These are phyloP conservation scores for Monosporascus sp. DNA, from an alignment of 2,329 filamentous ascomycete species.

Conservation along the genomic window DNA sequence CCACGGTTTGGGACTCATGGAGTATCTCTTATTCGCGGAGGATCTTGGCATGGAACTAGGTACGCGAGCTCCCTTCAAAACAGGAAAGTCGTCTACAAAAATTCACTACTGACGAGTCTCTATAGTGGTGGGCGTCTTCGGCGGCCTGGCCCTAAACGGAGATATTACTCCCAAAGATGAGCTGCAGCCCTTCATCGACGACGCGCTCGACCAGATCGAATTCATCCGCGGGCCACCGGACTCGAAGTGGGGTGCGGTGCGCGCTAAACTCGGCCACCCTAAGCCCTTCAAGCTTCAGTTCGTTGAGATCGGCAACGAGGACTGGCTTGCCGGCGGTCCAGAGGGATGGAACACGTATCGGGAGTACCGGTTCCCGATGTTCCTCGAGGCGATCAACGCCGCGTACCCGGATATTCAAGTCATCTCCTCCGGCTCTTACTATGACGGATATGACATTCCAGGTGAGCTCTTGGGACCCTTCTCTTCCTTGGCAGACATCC, in stretches of 20 bases:
- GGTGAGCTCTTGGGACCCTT: neutral
- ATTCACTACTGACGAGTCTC: no score
- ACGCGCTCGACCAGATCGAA: slow-evolving; percentile 59
- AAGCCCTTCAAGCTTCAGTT: slow-evolving; percentile 56
- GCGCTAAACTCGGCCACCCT: slow-evolving; percentile 55
- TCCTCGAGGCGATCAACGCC: slow-evolving; percentile 54
- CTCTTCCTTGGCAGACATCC: neutral
- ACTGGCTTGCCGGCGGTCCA: slow-evolving; percentile 51
- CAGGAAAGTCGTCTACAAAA: neutral
- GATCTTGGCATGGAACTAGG: slow-evolving; percentile 54
- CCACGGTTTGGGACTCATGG: slow-evolving; percentile 56
- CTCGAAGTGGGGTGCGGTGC: slow-evolving; percentile 52
- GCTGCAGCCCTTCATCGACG: slow-evolving; percentile 52
- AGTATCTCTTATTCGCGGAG: slow-evolving; percentile 58
- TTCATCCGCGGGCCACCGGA: slow-evolving; percentile 52
- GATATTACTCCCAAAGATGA: slow-evolving; percentile 45
- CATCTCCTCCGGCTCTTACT: slow-evolving; percentile 43
- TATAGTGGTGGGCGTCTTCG: slow-evolving; percentile 51
- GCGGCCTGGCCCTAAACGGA: slow-evolving; percentile 51
- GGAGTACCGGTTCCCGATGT: slow-evolving; percentile 53
- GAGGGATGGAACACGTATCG: slow-evolving; percentile 43
- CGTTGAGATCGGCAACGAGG: slow-evolving; percentile 66
- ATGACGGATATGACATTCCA: slow-evolving; percentile 39
- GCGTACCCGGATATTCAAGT: slow-evolving; percentile 54
- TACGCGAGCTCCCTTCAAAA: slow-evolving; percentile 18